Percentiles rank a stretch among this genome's conserved stretches.
Evolutionary conservation across 176 grass and related monocot species (phyloP).

Genomic region (Stipa capillata): DNA sequence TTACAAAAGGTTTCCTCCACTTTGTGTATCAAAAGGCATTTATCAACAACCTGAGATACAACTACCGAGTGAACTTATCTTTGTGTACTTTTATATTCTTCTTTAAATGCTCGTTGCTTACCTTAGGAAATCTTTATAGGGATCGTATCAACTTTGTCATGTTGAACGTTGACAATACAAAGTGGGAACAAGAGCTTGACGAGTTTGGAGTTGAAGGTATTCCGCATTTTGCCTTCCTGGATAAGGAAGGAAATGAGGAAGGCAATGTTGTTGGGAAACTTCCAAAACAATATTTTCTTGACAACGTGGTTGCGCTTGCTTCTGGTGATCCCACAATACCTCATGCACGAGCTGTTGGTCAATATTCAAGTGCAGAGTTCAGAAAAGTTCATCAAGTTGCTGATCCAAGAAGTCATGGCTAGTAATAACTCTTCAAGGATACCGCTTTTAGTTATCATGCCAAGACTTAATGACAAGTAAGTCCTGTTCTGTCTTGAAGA

Average conservation of each 20-base stretch:
- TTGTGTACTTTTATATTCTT: no score
- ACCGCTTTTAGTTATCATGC: not conserved
- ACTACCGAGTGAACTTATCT: not conserved
- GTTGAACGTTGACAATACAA: constrained; percentile 98
- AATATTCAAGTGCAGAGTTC: constrained; percentile 64
- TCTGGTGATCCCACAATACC: constrained; percentile 63
- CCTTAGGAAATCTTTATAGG: constrained; percentile 27
- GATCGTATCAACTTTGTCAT: constrained; percentile 88
- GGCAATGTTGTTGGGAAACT: constrained; percentile 89
- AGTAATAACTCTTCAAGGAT: not conserved
- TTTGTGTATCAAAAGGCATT: not conserved
- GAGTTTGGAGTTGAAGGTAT: constrained; percentile 98
- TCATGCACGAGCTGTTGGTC: constrained; percentile 70
- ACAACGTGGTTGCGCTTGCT: constrained; percentile 78
- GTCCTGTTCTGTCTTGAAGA: constrained; percentile 4
- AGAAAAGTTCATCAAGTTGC: constrained; percentile 83
- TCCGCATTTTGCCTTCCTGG: constrained; percentile 90
- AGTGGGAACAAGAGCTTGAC: constrained; percentile 96
- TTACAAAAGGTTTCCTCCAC: not conserved
- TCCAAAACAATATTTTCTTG: constrained; percentile 78
- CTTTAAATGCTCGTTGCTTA: not conserved
- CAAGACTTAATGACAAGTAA: constrained; percentile 11
- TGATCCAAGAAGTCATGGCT: constrained; percentile 94
- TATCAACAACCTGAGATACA: not conserved
- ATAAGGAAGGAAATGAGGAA: constrained; percentile 89